These are phyloP conservation scores for Bauhinia variegata DNA, from an alignment of 306 rosid genomes.

Conservation along the genomic window DNA sequence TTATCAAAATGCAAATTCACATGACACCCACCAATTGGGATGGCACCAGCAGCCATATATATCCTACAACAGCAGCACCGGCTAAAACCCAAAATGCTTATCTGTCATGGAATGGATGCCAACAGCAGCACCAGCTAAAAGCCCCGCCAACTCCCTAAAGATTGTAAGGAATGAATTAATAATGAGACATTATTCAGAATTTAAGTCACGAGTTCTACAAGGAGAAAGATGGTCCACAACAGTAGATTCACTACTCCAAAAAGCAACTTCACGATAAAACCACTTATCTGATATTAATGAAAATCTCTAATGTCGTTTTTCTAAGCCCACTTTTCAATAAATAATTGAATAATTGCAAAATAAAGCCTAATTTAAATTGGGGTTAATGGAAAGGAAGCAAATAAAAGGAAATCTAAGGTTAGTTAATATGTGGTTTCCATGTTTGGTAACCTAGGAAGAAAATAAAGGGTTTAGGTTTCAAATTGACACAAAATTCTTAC, in stretches of 20 bases:
- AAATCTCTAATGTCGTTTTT: neutral
- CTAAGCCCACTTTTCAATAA: neutral
- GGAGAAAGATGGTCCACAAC: neutral
- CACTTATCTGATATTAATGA: neutral
- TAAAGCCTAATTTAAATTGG: neutral
- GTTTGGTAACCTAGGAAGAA: no score
- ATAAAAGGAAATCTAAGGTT: no score
- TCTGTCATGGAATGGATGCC: conserved; percentile 98
- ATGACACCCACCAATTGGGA: conserved; percentile 80
- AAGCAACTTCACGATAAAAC: neutral
- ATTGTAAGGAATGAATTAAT: conserved; percentile 25
- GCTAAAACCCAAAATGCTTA: conserved; percentile 96
- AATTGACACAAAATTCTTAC: neutral
- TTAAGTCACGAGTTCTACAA: conserved; percentile 12
- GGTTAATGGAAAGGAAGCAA: no score
- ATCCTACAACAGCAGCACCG: conserved; percentile 96
- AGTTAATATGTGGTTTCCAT: no score
- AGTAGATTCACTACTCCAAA: neutral
- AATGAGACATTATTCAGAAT: conserved; percentile 10
- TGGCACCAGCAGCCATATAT: conserved; percentile 96
- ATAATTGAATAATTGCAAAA: neutral
- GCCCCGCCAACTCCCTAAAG: conserved; percentile 78
- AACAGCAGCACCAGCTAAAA: conserved; percentile 70
- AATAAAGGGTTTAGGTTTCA: neutral
- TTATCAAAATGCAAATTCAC: no score